Evolutionary conservation across 75 land plant genomes (phyloP), one percentile per base, ranked within the genome.

Genomic region (Pinus albicaulis): DNA sequence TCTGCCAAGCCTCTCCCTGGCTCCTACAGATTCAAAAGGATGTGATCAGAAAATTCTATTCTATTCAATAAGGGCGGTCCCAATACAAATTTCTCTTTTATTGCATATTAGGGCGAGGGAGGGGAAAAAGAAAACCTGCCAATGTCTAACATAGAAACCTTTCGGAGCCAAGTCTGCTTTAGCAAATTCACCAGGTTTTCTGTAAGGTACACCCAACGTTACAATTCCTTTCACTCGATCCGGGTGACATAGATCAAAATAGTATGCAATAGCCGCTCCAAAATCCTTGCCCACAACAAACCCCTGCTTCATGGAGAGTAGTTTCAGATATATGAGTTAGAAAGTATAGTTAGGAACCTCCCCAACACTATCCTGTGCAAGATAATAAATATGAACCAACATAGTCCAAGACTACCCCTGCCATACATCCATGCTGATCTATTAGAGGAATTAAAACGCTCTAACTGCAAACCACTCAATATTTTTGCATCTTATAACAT

Each of bases 1-100:
- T 92, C 94, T 63, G 89, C 91, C 80, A 90, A 92, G 22, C 90
- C 92, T 65, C 87, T 64, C 55, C 92, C 94, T 26, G 92, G 92
- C 69, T 85, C 88, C 94, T 92, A 36, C 15, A 34, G 4, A 34
- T 10, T 73, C 36, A 66, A 7, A 11, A 76, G 44, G 16, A 66
- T 20, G 24, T 64, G 11, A 23, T 24, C 36, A 52, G 28, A 59
- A 48, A 23, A 23, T 36, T 23, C 28, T n/a, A n/a, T n/a, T n/a
- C n/a, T 31, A 34, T 10, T 17, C 24, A 48, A 38, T 38, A 38
- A 38, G 41, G 41, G 41, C 4, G 3, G 7, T 24, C 2, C 41
- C 7, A 24, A 53, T 3, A 13, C 16, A 2, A 58, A 12, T 19
- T 12, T 2, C 11, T 78, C 56, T 1, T 7, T 56, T 34, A 38